phyloP scores from a whole-genome alignment of 441 rosid species.

The Corymbia calophylla region DNA sequence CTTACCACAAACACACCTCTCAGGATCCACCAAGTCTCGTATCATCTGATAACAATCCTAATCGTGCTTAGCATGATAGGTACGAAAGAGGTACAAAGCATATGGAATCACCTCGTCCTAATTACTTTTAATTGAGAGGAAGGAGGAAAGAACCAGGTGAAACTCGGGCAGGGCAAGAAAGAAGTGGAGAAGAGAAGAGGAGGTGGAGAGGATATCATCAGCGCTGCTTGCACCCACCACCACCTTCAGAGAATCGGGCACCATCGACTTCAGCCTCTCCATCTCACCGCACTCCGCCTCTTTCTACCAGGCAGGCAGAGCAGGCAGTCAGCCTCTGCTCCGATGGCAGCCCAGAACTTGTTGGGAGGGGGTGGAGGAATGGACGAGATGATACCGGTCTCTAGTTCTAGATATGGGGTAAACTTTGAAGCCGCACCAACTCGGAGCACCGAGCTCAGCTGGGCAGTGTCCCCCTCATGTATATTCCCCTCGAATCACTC shows the following conservation, averaged over 20 bases:
- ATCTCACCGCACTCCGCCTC: constrained; percentile 5
- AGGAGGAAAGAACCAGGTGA: constrained; percentile 28
- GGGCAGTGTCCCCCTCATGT: background rate
- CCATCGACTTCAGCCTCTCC: constrained; percentile 59
- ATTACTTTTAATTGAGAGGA: background rate
- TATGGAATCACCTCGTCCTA: background rate
- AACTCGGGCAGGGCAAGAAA: constrained; percentile 40
- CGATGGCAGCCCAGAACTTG: background rate
- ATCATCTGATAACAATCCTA: constrained; percentile 15
- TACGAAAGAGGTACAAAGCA: background rate
- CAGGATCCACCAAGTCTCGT: constrained; percentile 36
- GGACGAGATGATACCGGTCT: background rate
- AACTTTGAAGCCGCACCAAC: background rate
- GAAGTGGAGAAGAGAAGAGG: constrained; percentile 41
- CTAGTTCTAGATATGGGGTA: background rate
- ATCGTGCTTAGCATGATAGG: background rate
- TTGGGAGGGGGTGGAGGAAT: background rate
- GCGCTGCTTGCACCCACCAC: constrained; percentile 24
- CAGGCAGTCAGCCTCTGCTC: background rate
- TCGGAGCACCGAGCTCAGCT: background rate
- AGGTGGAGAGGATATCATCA: constrained; percentile 32
- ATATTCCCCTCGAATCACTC: background rate
- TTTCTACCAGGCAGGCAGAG: no score
- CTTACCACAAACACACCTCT: constrained; percentile 44
- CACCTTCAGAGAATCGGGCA: constrained; percentile 36